These are phyloP conservation scores for Calonectria pseudoturangicola DNA, from an alignment of 2,329 filamentous ascomycete species.

Conservation along the genomic window DNA sequence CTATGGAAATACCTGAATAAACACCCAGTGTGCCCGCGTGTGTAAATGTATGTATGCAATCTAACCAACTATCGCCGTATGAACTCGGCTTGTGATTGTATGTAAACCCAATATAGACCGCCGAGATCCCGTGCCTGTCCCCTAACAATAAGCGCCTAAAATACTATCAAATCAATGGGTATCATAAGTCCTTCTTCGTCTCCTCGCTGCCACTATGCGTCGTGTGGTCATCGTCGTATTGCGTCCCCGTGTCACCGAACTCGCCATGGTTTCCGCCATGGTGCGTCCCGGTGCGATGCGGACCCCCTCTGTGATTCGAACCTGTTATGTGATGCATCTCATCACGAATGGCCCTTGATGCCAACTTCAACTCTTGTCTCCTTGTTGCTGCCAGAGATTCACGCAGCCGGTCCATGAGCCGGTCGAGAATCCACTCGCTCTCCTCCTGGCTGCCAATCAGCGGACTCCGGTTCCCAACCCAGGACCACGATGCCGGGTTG, in stretches of 20 bases:
- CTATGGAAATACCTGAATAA: background rate
- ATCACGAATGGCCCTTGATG: conserved; percentile 34
- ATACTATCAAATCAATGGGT: conserved; percentile 12
- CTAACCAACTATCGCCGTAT: background rate
- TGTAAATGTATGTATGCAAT: background rate
- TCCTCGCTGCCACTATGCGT: conserved; percentile 1
- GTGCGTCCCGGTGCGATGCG: conserved; percentile 17
- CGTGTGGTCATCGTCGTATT: background rate
- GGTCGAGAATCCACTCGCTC: conserved; percentile 83
- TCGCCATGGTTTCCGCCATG: background rate
- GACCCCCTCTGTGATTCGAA: background rate
- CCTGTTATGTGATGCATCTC: conserved; percentile 30
- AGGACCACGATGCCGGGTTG: conserved; percentile 74
- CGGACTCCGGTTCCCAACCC: conserved; percentile 82
- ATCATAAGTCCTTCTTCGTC: conserved; percentile 27
- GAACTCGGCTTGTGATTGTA: background rate
- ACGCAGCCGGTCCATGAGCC: conserved; percentile 73
- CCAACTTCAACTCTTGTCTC: conserved; percentile 39
- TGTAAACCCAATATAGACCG: background rate
- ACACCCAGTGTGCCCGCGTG: no score
- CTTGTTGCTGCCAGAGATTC: conserved; percentile 55
- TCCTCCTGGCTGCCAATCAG: conserved; percentile 82
- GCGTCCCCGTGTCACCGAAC: background rate
- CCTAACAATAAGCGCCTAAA: conserved; percentile 1
- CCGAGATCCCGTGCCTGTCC: background rate